Conservation (phyloP, 768 basidiomycete species). For the Inosperma sp. region DNA sequence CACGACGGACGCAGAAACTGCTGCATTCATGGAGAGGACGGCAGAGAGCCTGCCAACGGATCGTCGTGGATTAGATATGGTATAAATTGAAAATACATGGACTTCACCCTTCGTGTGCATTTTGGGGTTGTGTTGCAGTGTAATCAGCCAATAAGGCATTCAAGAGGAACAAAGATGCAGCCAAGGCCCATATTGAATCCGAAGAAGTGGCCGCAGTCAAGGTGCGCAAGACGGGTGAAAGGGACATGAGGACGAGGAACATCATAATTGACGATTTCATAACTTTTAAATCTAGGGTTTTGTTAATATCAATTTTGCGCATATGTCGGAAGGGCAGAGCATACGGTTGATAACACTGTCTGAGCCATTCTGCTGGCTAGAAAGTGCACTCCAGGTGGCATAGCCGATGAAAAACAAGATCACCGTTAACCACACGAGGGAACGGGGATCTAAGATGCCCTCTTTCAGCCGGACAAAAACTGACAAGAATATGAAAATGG, state of each 20-base stretch:
- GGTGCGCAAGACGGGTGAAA: slow-evolving; percentile 88
- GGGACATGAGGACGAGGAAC: slow-evolving; percentile 81
- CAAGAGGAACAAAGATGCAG: slow-evolving; percentile 77
- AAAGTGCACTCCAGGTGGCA: slow-evolving; percentile 55
- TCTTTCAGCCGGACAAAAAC: slow-evolving; percentile 72
- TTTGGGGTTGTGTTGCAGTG: slow-evolving; percentile 42
- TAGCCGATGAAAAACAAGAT: slow-evolving; percentile 58
- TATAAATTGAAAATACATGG: slow-evolving; percentile 6
- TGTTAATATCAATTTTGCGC: not conserved
- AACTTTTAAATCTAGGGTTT: slow-evolving; percentile 55
- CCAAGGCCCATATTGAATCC: slow-evolving; percentile 94
- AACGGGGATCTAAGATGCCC: slow-evolving; percentile 59
- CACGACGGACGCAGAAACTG: slow-evolving; percentile 88
- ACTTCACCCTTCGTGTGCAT: slow-evolving; percentile 54
- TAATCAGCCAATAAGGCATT: slow-evolving; percentile 86
- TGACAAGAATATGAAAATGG: slow-evolving; percentile 76
- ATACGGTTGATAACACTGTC: slow-evolving; percentile 31
- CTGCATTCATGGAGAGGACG: slow-evolving; percentile 85
- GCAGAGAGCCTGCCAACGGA: slow-evolving; percentile 60
- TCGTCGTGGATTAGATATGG: slow-evolving; percentile 2
- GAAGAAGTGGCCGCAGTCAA: slow-evolving; percentile 93
- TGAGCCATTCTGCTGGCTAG: slow-evolving; percentile 25
- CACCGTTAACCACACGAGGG: slow-evolving; percentile 62
- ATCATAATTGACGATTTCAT: slow-evolving; percentile 82
- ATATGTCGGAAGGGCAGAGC: slow-evolving; percentile 13